Evolutionary conservation across 257 asterid genomes (phyloP).

Genomic region (Fraxinus cuspidata): DNA sequence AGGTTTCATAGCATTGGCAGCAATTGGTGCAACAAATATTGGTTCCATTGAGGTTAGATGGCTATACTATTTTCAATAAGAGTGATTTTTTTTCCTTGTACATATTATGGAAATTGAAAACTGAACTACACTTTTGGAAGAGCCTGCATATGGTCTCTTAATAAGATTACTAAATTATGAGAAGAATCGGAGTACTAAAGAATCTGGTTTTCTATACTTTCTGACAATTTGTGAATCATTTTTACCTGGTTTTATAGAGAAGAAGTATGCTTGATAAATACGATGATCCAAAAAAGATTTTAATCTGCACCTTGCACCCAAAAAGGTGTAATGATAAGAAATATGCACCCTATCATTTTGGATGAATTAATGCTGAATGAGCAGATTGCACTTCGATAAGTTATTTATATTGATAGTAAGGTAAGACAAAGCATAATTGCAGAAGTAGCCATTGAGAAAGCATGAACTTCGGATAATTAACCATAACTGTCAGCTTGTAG

Average conservation of each 20-base stretch:
- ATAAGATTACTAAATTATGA: not conserved
- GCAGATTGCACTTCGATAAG: not conserved
- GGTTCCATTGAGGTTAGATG: conserved; percentile 84
- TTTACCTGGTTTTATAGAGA: not conserved
- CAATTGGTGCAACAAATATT: conserved; percentile 91
- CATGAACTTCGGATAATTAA: conserved; percentile 1
- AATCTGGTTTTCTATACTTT: conserved; percentile 2
- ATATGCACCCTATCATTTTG: not conserved
- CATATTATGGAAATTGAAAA: conserved; percentile 18
- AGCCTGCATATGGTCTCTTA: conserved; percentile 13
- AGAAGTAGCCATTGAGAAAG: not conserved
- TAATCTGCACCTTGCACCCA: not conserved
- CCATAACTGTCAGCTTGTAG: not conserved
- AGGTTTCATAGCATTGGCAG: conserved; percentile 98
- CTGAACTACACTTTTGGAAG: not conserved
- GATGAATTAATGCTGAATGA: not conserved
- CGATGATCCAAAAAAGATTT: not conserved
- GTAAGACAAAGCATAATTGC: not conserved
- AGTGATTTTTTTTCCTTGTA: conserved; percentile 13
- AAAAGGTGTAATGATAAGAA: conserved; percentile 1
- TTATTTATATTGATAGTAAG: not conserved
- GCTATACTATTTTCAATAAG: conserved; percentile 11
- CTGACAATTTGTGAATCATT: not conserved
- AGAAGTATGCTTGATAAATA: not conserved
- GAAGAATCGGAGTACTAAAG: conserved; percentile 9